Base-by-base conservation (phyloP, 2,329 filamentous ascomycete genomes). In the Colletotrichum spinosum region DNA sequence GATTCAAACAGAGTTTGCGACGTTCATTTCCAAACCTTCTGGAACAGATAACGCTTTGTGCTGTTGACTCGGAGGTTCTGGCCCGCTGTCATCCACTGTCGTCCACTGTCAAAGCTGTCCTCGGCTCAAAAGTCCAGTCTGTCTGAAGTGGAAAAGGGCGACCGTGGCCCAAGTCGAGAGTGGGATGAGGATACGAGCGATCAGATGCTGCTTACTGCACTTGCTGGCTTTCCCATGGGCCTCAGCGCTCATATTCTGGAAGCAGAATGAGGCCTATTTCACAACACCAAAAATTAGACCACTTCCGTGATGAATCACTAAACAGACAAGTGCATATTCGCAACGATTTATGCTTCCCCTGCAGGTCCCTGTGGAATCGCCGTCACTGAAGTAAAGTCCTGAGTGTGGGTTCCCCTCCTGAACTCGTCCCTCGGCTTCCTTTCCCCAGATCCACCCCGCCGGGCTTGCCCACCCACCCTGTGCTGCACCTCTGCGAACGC, bases 401-500 rank as follows among this genome's bases (percentile, higher is more conserved):
- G 8, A 8, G 42, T 25, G 42, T 44, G 42, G 42, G 17, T 10
- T n/a, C 46, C 41, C 39, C 51, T 52, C 44, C 10, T 51, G 45
- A 38, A 45, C 8, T 35, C 62, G 67, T 37, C 49, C 67, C 67
- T 68, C 67, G 67, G 67, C 60, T 68, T 65, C 65, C 51, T 58
- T 67, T 67, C 64, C 67, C 67, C 67, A 68, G 67, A 68, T 63
- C 65, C 55, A 57, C 53, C 54, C 65, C 52, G 41, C 59, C 55
- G 65, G 35, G 25, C 38, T 38, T 58, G 13, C 13, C 50, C 56
- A 39, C 38, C n/a, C 10, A 25, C 25, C 25, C 4, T 25, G 25
- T 25, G 25, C 25, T 25, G 25, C 25, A 25, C 25, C 25, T 25
- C 25, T 25, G 25, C 25, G 4, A 25, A 5, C 25, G 25, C 25